These are phyloP conservation scores for Penicillium parvum DNA, from an alignment of 495 filamentous ascomycete genomes.

Conservation along the genomic window DNA sequence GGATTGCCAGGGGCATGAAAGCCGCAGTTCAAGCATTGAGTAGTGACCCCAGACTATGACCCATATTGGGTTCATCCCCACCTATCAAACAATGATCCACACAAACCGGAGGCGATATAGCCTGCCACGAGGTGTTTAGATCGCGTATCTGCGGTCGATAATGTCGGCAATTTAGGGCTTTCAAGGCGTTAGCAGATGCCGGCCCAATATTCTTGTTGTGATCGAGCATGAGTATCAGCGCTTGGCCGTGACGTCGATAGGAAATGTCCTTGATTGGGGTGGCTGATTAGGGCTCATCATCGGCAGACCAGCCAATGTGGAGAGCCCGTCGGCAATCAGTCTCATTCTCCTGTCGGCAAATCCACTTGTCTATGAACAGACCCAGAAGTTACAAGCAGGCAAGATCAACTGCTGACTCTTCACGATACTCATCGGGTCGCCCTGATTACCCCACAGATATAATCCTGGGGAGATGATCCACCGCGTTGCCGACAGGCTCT, in stretches of 20 bases:
- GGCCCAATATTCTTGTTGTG: not conserved
- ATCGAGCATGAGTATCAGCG: not conserved
- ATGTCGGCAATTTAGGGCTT: slow-evolving; percentile 10
- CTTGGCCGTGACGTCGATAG: not conserved
- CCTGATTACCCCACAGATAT: slow-evolving; percentile 21
- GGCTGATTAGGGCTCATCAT: slow-evolving; percentile 14
- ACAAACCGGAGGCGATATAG: not conserved
- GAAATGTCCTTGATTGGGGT: not conserved
- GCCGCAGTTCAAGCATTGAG: not conserved
- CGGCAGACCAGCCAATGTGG: slow-evolving; percentile 19
- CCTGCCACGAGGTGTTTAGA: slow-evolving; percentile 1
- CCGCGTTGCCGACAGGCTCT: slow-evolving; percentile 9
- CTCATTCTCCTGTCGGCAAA: slow-evolving; percentile 9
- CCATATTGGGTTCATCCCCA: not conserved
- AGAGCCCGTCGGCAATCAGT: slow-evolving; percentile 12
- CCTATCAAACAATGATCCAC: not conserved
- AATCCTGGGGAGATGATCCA: slow-evolving; percentile 22
- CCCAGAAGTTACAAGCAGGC: not conserved
- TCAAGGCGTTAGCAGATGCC: not conserved
- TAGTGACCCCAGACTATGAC: not conserved
- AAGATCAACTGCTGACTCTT: not conserved
- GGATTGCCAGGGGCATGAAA: not conserved
- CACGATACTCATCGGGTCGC: not conserved
- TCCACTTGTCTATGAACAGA: slow-evolving; percentile 3
- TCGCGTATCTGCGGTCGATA: not conserved